phyloP scores from a whole-genome alignment of 805 yeast genomes.

The Yamadazyma philogaea region DNA sequence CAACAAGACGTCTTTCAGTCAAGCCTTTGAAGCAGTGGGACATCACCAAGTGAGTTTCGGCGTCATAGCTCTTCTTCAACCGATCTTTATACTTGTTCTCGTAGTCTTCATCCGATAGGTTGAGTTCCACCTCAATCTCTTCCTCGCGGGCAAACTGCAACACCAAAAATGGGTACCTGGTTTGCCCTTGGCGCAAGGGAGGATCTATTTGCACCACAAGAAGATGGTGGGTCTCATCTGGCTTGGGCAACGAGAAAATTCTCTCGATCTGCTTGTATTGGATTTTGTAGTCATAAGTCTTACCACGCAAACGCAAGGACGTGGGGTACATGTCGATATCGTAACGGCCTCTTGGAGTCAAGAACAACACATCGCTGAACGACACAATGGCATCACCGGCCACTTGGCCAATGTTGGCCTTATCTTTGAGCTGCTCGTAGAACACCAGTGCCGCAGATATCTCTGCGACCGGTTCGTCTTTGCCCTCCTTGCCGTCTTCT shows the following conservation, averaged over 20 bases:
- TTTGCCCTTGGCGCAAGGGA: conserved; percentile 97
- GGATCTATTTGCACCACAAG: conserved; percentile 92
- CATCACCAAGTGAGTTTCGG: conserved; percentile 81
- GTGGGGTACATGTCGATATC: conserved; percentile 91
- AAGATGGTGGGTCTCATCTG: conserved; percentile 88
- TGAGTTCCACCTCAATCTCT: conserved; percentile 85
- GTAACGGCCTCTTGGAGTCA: conserved; percentile 98
- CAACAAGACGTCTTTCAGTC: conserved; percentile 78
- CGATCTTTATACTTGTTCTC: conserved; percentile 71
- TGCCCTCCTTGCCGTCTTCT: conserved; percentile 20
- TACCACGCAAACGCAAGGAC: conserved; percentile 89
- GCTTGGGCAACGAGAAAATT: conserved; percentile 87
- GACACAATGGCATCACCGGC: conserved; percentile 95
- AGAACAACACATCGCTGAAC: conserved; percentile 83
- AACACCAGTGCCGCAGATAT: conserved; percentile 78
- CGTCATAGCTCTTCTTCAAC: conserved; percentile 73
- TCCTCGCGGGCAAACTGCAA: conserved; percentile 88
- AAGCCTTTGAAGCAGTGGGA: conserved; percentile 87
- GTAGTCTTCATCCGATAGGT: conserved; percentile 78
- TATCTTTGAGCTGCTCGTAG: conserved; percentile 87
- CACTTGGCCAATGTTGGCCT: conserved; percentile 90
- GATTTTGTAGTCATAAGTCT: conserved; percentile 94
- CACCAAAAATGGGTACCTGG: conserved; percentile 89
- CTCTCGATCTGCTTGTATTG: conserved; percentile 88
- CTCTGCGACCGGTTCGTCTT: conserved; percentile 35